Evolutionary conservation across 805 yeast genomes (phyloP).

Genomic region (Myxozyma neglecta): DNA sequence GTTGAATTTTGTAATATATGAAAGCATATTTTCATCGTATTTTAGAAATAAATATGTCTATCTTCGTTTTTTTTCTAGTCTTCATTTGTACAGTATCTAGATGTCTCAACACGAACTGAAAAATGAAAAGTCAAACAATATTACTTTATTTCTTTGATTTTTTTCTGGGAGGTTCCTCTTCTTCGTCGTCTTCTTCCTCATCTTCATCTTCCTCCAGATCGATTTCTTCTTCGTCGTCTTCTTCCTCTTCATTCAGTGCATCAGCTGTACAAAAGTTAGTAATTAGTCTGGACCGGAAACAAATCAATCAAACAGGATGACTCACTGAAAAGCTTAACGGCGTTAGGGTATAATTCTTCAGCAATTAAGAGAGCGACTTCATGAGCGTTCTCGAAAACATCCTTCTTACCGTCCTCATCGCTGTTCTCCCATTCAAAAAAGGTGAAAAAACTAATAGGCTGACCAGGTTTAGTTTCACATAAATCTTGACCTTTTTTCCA

Average conservation of each 20-base stretch:
- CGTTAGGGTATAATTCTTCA: slow-evolving; percentile 83
- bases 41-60: background rate
- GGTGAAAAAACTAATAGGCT: slow-evolving; percentile 53
- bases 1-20: background rate
- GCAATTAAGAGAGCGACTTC: slow-evolving; percentile 68
- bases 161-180: slow-evolving; percentile 29
- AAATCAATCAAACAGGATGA: slow-evolving; percentile 41
- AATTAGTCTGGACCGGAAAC: background rate
- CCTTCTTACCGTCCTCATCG: slow-evolving; percentile 57
- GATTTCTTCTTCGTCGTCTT: slow-evolving; percentile 44
- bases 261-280: slow-evolving; percentile 25
- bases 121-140: background rate
- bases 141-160: slow-evolving; percentile 11
- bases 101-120: background rate
- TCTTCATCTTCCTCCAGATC: slow-evolving; percentile 37
- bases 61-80: background rate
- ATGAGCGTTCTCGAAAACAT: slow-evolving; percentile 77
- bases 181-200: slow-evolving; percentile 32
- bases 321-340: slow-evolving; percentile 76
- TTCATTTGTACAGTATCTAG: background rate
- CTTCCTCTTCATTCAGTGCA: slow-evolving; percentile 31
- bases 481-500: slow-evolving; percentile 78
- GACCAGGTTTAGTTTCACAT: slow-evolving; percentile 43
- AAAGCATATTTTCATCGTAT: background rate
- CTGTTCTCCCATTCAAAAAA: slow-evolving; percentile 82